These are phyloP conservation scores for Carpinus fangiana DNA, from an alignment of 306 rosid species.

Conservation along the genomic window DNA sequence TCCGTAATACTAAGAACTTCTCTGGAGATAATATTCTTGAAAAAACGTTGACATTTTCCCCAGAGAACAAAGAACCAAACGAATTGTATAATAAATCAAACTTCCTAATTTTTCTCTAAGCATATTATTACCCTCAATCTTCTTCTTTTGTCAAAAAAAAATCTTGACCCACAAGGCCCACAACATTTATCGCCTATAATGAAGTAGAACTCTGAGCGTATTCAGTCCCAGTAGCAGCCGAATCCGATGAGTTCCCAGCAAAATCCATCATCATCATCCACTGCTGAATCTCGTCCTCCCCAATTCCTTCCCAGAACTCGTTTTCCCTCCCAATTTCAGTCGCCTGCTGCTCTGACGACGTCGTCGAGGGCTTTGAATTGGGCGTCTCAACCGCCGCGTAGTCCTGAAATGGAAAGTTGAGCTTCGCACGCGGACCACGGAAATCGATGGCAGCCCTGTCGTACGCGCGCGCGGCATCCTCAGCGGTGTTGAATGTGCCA, in stretches of 20 bases:
- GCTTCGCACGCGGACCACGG: slow-evolving; percentile 90
- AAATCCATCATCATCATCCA: slow-evolving; percentile 53
- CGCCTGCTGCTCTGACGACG: neutral
- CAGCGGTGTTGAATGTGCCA: slow-evolving; percentile 74
- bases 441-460: slow-evolving; percentile 80
- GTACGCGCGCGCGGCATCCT: slow-evolving; percentile 87
- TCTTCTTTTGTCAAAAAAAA: too few relatives aligned
- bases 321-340: slow-evolving; percentile 3
- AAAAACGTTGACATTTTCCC: neutral
- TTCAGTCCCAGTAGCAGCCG: slow-evolving; percentile 35
- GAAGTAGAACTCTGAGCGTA: slow-evolving; percentile 25
- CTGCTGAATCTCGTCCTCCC: slow-evolving; percentile 48
- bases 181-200: neutral
- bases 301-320: slow-evolving; percentile 51
- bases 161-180: too few relatives aligned
- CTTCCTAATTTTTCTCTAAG: too few relatives aligned
- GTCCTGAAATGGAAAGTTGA: slow-evolving; percentile 71
- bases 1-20: neutral
- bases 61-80: neutral
- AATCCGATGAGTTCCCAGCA: slow-evolving; percentile 42
- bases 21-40: neutral
- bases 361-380: neutral
- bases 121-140: too few relatives aligned
- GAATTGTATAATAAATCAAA: neutral
- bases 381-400: slow-evolving; percentile 29